A percentile compares a stretch with the other conserved stretches of the same genome.
phyloP scores from a whole-genome alignment of 371 early-diverging fungal species.

The Nematocida parisii region DNA sequence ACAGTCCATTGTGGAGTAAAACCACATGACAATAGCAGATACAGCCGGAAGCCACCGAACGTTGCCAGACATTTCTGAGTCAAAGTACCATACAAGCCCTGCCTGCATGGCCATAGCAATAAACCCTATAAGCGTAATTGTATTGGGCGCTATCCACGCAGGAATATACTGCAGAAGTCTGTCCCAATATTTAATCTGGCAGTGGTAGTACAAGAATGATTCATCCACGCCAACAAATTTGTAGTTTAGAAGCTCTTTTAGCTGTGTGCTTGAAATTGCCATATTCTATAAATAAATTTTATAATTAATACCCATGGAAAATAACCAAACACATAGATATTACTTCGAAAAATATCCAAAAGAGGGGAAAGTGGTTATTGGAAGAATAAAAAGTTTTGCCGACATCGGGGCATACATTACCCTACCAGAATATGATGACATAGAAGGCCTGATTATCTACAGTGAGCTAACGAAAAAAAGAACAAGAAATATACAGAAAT shows the following conservation, averaged over 20 bases:
- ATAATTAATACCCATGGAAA: constrained; percentile 46
- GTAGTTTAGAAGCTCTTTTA: constrained; percentile 75
- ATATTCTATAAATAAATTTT: constrained; percentile 27
- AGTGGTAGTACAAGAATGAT: constrained; percentile 77
- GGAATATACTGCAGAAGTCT: constrained; percentile 80
- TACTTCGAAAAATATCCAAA: constrained; percentile 84
- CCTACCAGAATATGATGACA: constrained; percentile 80
- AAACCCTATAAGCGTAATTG: constrained; percentile 87
- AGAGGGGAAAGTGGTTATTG: constrained; percentile 94
- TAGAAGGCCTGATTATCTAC: constrained; percentile 91
- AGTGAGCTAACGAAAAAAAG: constrained; percentile 90
- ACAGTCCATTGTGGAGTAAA: constrained; percentile 88
- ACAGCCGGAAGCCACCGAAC: constrained; percentile 81
- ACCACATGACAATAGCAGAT: constrained; percentile 75
- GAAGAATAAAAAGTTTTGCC: constrained; percentile 88
- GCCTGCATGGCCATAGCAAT: constrained; percentile 55
- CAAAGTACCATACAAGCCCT: constrained; percentile 71
- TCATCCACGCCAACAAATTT: constrained; percentile 78
- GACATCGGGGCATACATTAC: constrained; percentile 92
- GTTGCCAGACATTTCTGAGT: constrained; percentile 75
- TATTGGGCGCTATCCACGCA: constrained; percentile 85
- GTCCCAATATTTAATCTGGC: constrained; percentile 82
- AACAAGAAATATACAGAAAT: constrained; percentile 90
- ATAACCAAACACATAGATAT: constrained; percentile 51
- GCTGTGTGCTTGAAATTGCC: background rate